Percentiles rank a stretch among this genome's conserved stretches.
phyloP scores from a whole-genome alignment of 306 rosid species.

The Cyamopsis tetragonoloba region DNA sequence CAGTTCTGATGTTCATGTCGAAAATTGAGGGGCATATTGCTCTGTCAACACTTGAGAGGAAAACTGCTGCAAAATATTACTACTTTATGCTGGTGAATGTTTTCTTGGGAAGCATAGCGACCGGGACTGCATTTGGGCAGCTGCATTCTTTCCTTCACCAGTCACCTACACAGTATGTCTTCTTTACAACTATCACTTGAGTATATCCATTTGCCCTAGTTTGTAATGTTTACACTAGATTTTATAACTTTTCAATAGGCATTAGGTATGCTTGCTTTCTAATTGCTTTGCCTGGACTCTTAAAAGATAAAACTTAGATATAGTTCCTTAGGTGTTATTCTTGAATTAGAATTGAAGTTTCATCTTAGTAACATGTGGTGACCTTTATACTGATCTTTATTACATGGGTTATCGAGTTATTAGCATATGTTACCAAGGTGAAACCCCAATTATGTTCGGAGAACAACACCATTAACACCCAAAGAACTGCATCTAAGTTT shows the following conservation, averaged over 20 bases:
- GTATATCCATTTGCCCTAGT: not conserved
- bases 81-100: constrained; percentile 94
- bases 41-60: constrained; percentile 68
- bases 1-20: constrained; percentile 91
- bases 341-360: too few species aligned
- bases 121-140: constrained; percentile 96
- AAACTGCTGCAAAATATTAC: constrained; percentile 81
- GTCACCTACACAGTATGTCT: constrained; percentile 77
- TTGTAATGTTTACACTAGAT: not conserved
- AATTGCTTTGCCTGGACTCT: not conserved
- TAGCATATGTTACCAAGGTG: too few species aligned
- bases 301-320: too few species aligned
- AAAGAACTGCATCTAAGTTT: too few species aligned
- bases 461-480: too few species aligned
- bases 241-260: not conserved
- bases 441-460: too few species aligned
- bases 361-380: too few species aligned
- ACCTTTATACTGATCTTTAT: too few species aligned
- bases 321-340: too few species aligned
- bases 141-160: constrained; percentile 89
- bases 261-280: not conserved
- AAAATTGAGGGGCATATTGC: constrained; percentile 93
- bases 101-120: constrained; percentile 92
- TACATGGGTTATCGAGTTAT: too few species aligned
- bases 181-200: constrained; percentile 10